phyloP scores from a whole-genome alignment of 441 rosid genomes.

The Biscutella laevigata region DNA sequence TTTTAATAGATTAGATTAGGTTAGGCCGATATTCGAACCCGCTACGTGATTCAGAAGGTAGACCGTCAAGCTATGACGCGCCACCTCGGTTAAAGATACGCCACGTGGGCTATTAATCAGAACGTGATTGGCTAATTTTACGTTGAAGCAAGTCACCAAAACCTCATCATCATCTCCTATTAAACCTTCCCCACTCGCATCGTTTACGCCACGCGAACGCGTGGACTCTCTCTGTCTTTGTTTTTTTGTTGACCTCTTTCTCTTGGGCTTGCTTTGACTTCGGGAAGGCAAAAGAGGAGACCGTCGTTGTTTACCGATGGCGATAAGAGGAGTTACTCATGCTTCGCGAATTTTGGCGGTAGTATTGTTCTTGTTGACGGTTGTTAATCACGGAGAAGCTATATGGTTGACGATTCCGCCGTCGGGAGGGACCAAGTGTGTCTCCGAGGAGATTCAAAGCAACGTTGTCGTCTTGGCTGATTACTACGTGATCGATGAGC shows the following conservation, averaged over 20 bases:
- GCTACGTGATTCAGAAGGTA: neutral
- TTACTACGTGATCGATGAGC: slow-evolving; percentile 58
- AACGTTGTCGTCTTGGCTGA: slow-evolving; percentile 74
- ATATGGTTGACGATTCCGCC: slow-evolving; percentile 30
- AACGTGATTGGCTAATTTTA: slow-evolving; percentile 9
- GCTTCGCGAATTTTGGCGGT: neutral
- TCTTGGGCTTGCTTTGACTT: slow-evolving; percentile 11
- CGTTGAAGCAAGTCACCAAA: slow-evolving; percentile 23
- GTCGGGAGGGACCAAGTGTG: slow-evolving; percentile 28
- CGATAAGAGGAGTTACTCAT: neutral
- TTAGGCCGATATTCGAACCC: neutral
- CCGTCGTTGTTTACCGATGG: slow-evolving; percentile 17
- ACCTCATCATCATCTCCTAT: neutral
- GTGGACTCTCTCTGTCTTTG: slow-evolving; percentile 11
- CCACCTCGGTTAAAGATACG: slow-evolving; percentile 1
- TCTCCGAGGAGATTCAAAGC: slow-evolving; percentile 78
- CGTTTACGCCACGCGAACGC: neutral
- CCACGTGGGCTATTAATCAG: slow-evolving; percentile 2
- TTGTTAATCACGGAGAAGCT: slow-evolving; percentile 25
- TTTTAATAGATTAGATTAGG: too few relatives aligned
- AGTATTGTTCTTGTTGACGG: slow-evolving; percentile 4
- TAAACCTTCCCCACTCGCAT: neutral
- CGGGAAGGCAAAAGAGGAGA: neutral
- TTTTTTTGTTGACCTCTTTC: neutral
- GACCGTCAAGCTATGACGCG: slow-evolving; percentile 8